Conservation (phyloP, 2,329 filamentous ascomycete genomes). For the Colletotrichum sp. region DNA sequence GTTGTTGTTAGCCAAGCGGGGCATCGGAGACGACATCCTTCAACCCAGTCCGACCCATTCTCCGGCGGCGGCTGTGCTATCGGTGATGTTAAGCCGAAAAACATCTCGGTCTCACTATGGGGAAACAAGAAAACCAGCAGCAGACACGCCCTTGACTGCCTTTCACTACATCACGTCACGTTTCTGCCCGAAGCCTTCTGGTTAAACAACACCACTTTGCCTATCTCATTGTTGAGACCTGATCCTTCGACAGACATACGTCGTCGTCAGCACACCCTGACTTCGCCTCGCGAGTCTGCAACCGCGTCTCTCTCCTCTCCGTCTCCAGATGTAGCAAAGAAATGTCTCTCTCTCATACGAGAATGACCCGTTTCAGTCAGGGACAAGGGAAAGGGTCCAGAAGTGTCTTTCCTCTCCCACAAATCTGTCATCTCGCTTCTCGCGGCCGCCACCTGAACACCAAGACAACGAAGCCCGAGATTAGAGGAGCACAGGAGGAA, state of each 20-base stretch:
- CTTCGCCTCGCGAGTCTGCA: neutral
- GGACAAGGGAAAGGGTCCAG: neutral
- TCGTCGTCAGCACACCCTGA: neutral
- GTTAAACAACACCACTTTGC: fast-evolving
- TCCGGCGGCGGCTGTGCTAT: neutral
- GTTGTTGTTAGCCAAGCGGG: neutral
- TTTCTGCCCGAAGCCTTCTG: neutral
- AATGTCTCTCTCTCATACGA: neutral
- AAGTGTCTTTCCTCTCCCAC: neutral
- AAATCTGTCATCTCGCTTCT: neutral
- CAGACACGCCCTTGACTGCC: too few relatives aligned
- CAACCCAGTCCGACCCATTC: neutral
- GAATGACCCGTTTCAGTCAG: neutral
- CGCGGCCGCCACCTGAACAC: neutral
- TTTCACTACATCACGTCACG: neutral
- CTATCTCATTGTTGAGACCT: neutral
- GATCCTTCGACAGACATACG: neutral
- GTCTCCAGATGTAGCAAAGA: neutral
- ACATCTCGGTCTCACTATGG: neutral
- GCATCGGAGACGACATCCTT: neutral
- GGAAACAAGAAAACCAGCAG: too few relatives aligned
- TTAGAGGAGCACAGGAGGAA: neutral
- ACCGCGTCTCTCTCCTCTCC: neutral
- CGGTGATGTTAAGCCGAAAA: neutral
- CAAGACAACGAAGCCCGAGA: neutral